Evolutionary conservation across 2,329 filamentous ascomycete species (phyloP).

Genomic region (Lecanoromycetidae sp.): DNA sequence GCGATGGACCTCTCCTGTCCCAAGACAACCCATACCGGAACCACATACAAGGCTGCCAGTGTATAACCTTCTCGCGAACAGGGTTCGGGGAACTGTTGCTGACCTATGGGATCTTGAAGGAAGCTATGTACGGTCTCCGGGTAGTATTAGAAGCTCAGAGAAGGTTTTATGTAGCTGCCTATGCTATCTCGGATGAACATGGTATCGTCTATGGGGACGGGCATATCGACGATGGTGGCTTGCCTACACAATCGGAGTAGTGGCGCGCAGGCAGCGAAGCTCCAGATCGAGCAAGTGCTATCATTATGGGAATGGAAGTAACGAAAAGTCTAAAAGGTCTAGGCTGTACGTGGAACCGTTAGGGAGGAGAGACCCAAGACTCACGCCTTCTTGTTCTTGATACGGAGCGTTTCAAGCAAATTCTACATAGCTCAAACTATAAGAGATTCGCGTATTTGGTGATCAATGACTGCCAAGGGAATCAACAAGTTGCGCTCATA

Average conservation of each 20-base stretch:
- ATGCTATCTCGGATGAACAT: not conserved
- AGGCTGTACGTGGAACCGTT: no score
- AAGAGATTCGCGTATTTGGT: no score
- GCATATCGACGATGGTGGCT: not conserved
- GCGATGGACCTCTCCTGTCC: not conserved
- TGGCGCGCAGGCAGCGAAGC: not conserved
- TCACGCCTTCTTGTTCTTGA: no score
- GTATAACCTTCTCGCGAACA: not conserved
- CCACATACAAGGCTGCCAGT: not conserved
- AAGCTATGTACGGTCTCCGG: not conserved
- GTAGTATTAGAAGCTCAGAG: not conserved
- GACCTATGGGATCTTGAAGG: not conserved
- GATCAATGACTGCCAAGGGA: no score
- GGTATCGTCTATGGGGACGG: not conserved
- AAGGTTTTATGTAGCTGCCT: not conserved
- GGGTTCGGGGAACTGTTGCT: not conserved
- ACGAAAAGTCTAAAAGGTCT: no score
- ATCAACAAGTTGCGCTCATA: no score
- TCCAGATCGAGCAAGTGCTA: no score
- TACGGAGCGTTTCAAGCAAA: no score
- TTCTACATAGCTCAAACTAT: no score
- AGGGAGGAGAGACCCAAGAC: no score
- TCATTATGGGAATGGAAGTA: no score
- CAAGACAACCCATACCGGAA: not conserved
- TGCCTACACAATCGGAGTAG: no score